Base-by-base conservation (phyloP, 1,284 basidiomycete genomes). In the Malassezia slooffiae region DNA sequence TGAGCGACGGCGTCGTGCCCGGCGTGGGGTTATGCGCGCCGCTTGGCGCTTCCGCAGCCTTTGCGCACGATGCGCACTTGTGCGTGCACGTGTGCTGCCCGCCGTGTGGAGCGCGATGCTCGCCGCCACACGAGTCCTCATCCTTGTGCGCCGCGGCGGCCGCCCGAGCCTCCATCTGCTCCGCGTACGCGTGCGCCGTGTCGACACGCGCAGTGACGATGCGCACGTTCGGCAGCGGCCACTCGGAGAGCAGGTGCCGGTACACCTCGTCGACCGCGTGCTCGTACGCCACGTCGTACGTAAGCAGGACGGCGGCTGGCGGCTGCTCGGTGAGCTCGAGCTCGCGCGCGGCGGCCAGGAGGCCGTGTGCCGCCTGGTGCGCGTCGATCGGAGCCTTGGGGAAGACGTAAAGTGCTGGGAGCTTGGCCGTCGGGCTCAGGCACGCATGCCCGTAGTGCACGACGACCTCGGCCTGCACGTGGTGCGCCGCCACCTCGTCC, bases 381-480 rank as follows among this genome's bases (percentile, higher is more conserved):
- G 84, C 62, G 38, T 72, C 70, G 8, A 72, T 73, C 57, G 70
- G 55, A 50, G 79, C 79, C 60, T 79, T 80, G 1, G 84, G 82
- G 60, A 88, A 84, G 10, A 89, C 77, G 60, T 86, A 89, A n/a
- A 86, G 75, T 1, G 85, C 82, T 0, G 86, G 85, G 0, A 90
- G 70, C 9, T 83, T 77, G 7, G 81, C 83, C 5, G 82, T 82
- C 3, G 46, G 51, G 32, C 82, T 89, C 73, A 97, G 77, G 71
- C 93, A 99, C 0, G 91, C 89, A 72, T 95, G 86, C 1, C 93
- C 91, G 62, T 93, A 96, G 67, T 97, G 91, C 5, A 99, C 81
- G 49, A 96, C 76, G 8, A 83, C 78, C 62, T 96, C 85, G 0
- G 90, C 88, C 52, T 90, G 80, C 31, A 91, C 81, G 67, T 97